Evolutionary conservation across 495 filamentous ascomycete genomes (phyloP).

Genomic region (Cercophora scortea): DNA sequence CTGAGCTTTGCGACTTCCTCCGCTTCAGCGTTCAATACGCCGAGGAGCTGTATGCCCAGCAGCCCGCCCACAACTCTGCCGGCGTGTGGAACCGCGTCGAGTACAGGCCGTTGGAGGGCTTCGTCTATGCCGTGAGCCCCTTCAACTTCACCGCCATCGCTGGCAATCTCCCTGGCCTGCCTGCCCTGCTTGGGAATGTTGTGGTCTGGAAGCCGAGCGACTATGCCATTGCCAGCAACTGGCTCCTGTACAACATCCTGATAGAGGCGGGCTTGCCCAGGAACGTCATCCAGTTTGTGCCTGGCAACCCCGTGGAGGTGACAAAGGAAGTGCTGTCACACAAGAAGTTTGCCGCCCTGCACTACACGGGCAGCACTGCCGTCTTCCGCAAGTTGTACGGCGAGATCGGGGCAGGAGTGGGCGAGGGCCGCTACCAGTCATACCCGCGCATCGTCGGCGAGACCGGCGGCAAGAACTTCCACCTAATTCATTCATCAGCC

Average conservation of each 20-base stretch:
- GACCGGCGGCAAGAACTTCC: conserved; percentile 91
- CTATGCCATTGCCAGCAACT: conserved; percentile 65
- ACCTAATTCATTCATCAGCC: conserved; percentile 67
- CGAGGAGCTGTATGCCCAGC: conserved; percentile 77
- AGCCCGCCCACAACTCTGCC: conserved; percentile 66
- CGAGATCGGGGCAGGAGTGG: conserved; percentile 60
- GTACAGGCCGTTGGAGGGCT: conserved; percentile 77
- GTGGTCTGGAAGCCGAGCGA: conserved; percentile 87
- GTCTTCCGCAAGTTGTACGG: conserved; percentile 74
- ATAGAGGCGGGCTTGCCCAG: conserved; percentile 76
- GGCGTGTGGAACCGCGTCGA: conserved; percentile 80
- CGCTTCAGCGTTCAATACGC: conserved; percentile 85
- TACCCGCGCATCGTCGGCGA: conserved; percentile 81
- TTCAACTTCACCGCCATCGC: conserved; percentile 90
- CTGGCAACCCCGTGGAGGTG: conserved; percentile 67
- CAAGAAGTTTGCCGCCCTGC: conserved; percentile 64
- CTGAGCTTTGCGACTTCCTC: conserved; percentile 86
- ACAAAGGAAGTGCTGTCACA: conserved; percentile 61
- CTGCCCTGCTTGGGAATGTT: conserved; percentile 77
- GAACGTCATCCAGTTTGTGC: conserved; percentile 77
- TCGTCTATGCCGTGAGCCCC: conserved; percentile 78
- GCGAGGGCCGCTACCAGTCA: conserved; percentile 57
- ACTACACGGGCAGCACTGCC: conserved; percentile 74
- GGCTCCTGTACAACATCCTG: conserved; percentile 73
- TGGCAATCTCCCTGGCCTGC: conserved; percentile 65